Percentiles rank a stretch among this genome's conserved stretches.
phyloP scores from a whole-genome alignment of 129 eudicot species.

The Lactuca sativa region DNA sequence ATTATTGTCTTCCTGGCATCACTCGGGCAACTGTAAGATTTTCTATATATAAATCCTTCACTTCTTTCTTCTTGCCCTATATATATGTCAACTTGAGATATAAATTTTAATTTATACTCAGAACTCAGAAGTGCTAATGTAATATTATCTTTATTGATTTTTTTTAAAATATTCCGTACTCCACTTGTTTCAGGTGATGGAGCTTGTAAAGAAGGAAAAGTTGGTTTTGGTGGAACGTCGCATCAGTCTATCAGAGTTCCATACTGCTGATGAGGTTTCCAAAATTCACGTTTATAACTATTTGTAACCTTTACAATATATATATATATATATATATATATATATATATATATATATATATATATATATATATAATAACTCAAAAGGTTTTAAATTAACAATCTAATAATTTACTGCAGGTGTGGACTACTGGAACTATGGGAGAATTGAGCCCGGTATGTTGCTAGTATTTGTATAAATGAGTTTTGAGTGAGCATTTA shows the following conservation, averaged over 20 bases:
- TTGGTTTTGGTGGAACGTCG: constrained; percentile 73
- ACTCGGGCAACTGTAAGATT: constrained; percentile 96
- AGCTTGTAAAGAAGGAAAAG: constrained; percentile 70
- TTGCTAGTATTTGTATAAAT: constrained; percentile 10
- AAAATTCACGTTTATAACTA: not conserved
- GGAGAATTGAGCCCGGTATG: constrained; percentile 97
- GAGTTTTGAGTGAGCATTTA: not conserved
- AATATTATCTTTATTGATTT: too few species aligned
- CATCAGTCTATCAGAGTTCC: constrained; percentile 85
- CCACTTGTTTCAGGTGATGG: constrained; percentile 70
- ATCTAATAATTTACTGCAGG: constrained; percentile 40
- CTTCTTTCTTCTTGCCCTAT: not conserved
- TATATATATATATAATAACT: too few species aligned
- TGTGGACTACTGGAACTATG: constrained; percentile 90
- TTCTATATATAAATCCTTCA: constrained; percentile 3
- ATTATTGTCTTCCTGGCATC: constrained; percentile 97
- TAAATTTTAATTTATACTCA: not conserved
- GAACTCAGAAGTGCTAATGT: not conserved
- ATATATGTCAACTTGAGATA: not conserved
- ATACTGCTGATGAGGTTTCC: constrained; percentile 78
- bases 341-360: too few species aligned
- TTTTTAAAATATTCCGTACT: not conserved
- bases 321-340: too few species aligned
- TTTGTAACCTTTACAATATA: not conserved
- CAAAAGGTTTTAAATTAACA: not conserved